Base-by-base conservation (phyloP, 2,329 filamentous ascomycete genomes). In the Claviceps fusiformis region DNA sequence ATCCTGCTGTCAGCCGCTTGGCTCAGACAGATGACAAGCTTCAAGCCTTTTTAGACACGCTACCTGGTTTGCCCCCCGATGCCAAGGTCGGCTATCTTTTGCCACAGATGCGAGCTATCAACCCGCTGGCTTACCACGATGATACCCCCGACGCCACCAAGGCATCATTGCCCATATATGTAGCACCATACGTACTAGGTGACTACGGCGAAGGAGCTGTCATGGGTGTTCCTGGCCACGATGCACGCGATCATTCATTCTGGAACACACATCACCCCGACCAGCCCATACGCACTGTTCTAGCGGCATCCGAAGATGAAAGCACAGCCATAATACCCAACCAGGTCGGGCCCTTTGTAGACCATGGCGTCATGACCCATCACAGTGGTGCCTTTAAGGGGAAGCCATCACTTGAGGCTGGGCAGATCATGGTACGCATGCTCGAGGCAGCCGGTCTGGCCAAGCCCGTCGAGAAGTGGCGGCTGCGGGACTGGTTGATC, bases 151-250 rank as follows among this genome's bases (percentile, higher is more conserved):
- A 75, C n/a, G 71, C 73, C 1, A 74, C 73, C 39, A 77, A 80
- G 64, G 63, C 77, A 59, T 75, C 78, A 8, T 62, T 95, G 5
- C 89, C 89, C 1, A 76, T 95, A 5, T 95, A 86, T 63, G 86
- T 88, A 27, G 88, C 90, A 10, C 85, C 89, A 0, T 95, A 95
- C 64, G 90, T 95, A 11, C 74, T 95, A 5, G 86, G 85, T 31
- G 87, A 90, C 64, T 93, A 95, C 61, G 89, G 89, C 17, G 86
- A 90, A 60, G 89, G 89, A 1, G 89, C 89, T 10, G 86, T 95
- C 2, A 95, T 95, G 89, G 90, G 90, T 47, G 90, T 95, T 8
- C 90, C 90, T 0, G 90, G 84, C 2, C 90, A 95, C 64, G 90
- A 95, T 67, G 65, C 76, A 5, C 79, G 89, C 53, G 90, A 95